Base-by-base conservation (phyloP, 805 yeast species). In the Scheffersomyces ergatensis region DNA sequence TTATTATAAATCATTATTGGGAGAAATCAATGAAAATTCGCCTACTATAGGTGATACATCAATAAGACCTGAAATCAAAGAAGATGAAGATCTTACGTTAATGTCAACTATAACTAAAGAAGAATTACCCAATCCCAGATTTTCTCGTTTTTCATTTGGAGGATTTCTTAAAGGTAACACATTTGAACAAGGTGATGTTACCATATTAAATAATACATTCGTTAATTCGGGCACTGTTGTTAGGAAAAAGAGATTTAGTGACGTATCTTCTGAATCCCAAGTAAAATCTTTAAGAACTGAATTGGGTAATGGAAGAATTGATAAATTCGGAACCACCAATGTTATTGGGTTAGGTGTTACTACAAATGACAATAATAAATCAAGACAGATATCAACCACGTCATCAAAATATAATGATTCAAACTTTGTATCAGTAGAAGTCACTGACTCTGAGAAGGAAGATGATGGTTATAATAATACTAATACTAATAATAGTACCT, bases 71-170 rank as follows among this genome's bases (percentile, higher is more conserved):
- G 30, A 18, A 12, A 26, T n/a, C 3, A 23, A 23, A 12, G 36
- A 27, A 21, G 43, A 33, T 17, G 40, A 18, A n/a, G 18, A 29
- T 14, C 5, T 14, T 5, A 16, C 14, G 5, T 15, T 16, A 9
- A 25, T 25, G 9, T 25, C 37, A 25, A 32, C 14, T 36, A 16
- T 26, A 30, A 16, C 40, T 37, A 15, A 35, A 33, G 21, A 33
- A 29, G 58, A 45, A 7, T 52, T 65, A 27, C 76, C 76, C 5
- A 70, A 70, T 38, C 74, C 74, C 9, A 50, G 69, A 26, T 70
- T 70, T 40, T 70, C 76, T 0, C 55, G 65, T 27, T 58, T 70
- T 38, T 68, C 76, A 0, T 66, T 70, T 49, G 67, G 67, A 37
- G 73, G 70, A 2, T 49, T 69, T 19, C 46, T 58, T 41, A 46